A percentile compares a stretch with the other conserved stretches of the same genome.
Conservation (phyloP, 2,329 filamentous ascomycete species). For the Blastomyces parvus region DNA sequence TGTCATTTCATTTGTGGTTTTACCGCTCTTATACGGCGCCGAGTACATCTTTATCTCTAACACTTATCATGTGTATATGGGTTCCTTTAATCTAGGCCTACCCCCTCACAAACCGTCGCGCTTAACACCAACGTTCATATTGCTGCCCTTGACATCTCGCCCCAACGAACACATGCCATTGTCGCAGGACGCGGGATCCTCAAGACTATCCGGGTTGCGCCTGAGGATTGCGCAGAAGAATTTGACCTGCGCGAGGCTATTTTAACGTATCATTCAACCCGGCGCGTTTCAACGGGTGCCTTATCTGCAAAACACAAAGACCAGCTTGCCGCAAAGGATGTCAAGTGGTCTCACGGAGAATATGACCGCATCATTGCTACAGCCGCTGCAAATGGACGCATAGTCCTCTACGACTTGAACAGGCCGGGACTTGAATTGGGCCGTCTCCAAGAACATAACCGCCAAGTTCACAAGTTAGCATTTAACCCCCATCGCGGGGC, state of each 20-base stretch:
- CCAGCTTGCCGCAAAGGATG: slow-evolving; percentile 54
- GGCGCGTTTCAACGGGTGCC: slow-evolving; percentile 35
- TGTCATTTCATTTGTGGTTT: not conserved
- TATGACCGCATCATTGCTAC: slow-evolving; percentile 54
- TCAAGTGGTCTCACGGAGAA: slow-evolving; percentile 57
- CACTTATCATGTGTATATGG: not conserved
- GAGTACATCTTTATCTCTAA: not conserved
- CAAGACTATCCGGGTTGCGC: slow-evolving; percentile 53
- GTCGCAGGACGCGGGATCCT: slow-evolving; percentile 57
- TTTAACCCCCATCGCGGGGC: slow-evolving; percentile 55
- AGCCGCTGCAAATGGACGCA: slow-evolving; percentile 55
- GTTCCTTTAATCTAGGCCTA: slow-evolving; percentile 28
- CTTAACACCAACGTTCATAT: slow-evolving; percentile 58
- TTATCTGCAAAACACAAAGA: slow-evolving; percentile 46
- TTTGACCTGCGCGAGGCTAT: slow-evolving; percentile 54
- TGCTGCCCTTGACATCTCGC: slow-evolving; percentile 54
- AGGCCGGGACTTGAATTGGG: slow-evolving; percentile 52
- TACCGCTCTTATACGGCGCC: not conserved
- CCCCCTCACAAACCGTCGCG: slow-evolving; percentile 46
- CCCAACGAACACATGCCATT: slow-evolving; percentile 53
- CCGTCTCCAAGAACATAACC: slow-evolving; percentile 54
- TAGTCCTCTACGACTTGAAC: slow-evolving; percentile 56
- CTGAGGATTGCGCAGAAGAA: slow-evolving; percentile 50
- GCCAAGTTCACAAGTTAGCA: slow-evolving; percentile 56
- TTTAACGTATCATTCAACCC: slow-evolving; percentile 47